Conservation (phyloP, 108 stramenopile species). For the Schizochytrium sp. region DNA sequence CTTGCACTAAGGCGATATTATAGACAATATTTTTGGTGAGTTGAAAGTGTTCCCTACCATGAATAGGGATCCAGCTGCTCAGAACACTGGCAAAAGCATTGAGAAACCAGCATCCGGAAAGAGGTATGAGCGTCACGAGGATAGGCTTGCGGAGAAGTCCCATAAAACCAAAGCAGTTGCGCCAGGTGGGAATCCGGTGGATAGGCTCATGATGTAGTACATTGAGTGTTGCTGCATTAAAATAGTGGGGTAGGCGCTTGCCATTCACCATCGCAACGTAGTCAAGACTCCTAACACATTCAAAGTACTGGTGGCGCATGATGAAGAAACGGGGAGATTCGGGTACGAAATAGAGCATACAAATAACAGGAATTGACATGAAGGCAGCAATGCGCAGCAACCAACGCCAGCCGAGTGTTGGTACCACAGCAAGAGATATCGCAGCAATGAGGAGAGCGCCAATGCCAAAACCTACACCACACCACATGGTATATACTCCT, state of each 20-base stretch:
- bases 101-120: conserved; percentile 58
- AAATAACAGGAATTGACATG: neutral
- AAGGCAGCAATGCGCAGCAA: conserved; percentile 51
- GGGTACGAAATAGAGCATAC: conserved; percentile 37
- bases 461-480: conserved; percentile 38
- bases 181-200: neutral
- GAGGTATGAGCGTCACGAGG: conserved; percentile 5
- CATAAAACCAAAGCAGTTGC: neutral
- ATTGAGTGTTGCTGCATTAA: conserved; percentile 49
- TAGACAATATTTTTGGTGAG: neutral
- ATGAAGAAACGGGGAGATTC: conserved; percentile 44
- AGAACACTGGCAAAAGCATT: conserved; percentile 43
- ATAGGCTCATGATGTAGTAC: neutral
- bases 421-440: neutral
- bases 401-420: conserved; percentile 36
- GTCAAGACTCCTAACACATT: neutral
- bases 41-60: neutral
- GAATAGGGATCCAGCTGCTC: conserved; percentile 41
- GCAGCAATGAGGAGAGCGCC: conserved; percentile 34
- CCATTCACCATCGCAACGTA: conserved; percentile 25
- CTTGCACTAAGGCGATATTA: conserved; percentile 21
- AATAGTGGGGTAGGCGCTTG: conserved; percentile 6
- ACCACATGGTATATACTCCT: conserved; percentile 31
- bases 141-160: neutral
- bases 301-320: conserved; percentile 51